Base-by-base conservation (phyloP, 1,139 yeast genomes). In the Yueomyces sp. region DNA sequence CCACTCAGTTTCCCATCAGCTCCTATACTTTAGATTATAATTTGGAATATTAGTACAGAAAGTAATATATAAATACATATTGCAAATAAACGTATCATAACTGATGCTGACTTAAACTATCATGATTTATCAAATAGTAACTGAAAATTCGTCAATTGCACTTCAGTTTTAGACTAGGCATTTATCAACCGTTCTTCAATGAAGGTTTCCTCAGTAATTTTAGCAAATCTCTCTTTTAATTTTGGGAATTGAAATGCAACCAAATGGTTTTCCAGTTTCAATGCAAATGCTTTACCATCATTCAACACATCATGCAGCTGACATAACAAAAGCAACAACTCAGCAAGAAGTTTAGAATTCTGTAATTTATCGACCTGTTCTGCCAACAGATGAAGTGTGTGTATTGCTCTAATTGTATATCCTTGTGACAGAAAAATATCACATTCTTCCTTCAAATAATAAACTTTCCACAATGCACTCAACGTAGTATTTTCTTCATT, bases 361-460 rank as follows among this genome's bases (percentile, higher is more conserved):
- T 49, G 41, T 9, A 42, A 48, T n/a, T 29, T 31, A 3, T 44
- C 37, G 2, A 53, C 44, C 8, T 43, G 40, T 36, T 52, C 51
- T 3, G 53, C 41, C 42, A 56, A 31, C 5, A 45, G 45, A 30
- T 41, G 38, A 5, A 57, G 27, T n/a, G 44, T 26, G 9, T 53
- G 52, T 7, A 54, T 26, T 31, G 48, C 41, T 33, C 62, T 46
- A 8, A 46, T 45, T 3, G 54, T 56, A 35, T 49, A 39, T 1
- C 46, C 48, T 29, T 51, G 44, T 7, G 45, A 35, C 4, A 56
- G 27, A 34, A 51, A 43, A n/a, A 57, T 41, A 6, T 46, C 35
- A 33, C 54, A 52, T 38, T 51, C 50, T 41, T 49, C 53, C 25
- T 46, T 39, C 27, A 48, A 46, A 38, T 56, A 56, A 12, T 45